Conservation (phyloP, 164 flowering plant genomes). For the Piper betle region DNA sequence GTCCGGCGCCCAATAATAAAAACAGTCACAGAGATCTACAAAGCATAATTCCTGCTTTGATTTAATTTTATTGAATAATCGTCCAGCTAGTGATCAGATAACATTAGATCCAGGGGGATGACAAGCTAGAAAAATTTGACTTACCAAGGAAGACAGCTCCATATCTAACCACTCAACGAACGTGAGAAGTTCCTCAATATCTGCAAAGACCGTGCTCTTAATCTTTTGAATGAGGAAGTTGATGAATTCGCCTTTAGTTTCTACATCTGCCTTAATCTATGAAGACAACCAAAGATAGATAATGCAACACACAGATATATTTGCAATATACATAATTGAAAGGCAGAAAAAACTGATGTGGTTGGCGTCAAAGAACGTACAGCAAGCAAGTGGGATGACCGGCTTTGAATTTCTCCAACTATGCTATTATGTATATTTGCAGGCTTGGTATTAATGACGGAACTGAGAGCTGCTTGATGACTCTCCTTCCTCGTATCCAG, state of each 20-base stretch:
- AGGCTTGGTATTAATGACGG: constrained; percentile 10
- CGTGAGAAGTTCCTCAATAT: constrained; percentile 44
- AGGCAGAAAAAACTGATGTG: background rate
- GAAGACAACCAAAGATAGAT: constrained; percentile 3
- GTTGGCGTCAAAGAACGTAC: constrained; percentile 18
- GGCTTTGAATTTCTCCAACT: constrained; percentile 71
- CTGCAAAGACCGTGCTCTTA: constrained; percentile 24
- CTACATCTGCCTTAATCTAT: constrained; percentile 48
- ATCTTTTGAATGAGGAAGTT: constrained; percentile 45
- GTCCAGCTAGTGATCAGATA: no score
- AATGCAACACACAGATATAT: no score
- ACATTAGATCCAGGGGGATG: no score
- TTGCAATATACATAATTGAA: background rate
- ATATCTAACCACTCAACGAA: constrained; percentile 61
- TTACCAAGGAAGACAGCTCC: constrained; percentile 61
- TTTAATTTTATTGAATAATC: no score
- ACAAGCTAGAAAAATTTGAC: no score
- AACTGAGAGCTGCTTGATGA: constrained; percentile 9
- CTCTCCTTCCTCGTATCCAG: constrained; percentile 21
- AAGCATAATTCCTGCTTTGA: no score
- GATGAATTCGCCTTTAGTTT: constrained; percentile 51
- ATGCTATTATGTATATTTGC: constrained; percentile 51
- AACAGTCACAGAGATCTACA: no score
- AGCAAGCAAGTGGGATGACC: constrained; percentile 59
- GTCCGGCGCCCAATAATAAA: no score